These are phyloP conservation scores for Candida awuae DNA, from an alignment of 805 yeast species.

Conservation along the genomic window DNA sequence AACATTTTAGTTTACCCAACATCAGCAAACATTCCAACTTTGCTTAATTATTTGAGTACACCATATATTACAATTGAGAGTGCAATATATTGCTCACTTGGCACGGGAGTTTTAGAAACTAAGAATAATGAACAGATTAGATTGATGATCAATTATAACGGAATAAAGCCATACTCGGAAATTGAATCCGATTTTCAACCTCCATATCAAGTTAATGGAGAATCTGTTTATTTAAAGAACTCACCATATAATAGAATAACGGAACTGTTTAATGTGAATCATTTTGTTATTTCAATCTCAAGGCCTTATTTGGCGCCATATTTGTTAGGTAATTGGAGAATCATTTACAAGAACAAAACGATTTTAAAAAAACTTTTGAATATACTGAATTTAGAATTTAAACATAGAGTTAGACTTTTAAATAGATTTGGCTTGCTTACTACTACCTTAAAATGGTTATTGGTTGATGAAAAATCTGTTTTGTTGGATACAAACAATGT, in stretches of 20 bases:
- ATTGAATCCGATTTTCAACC: conserved; percentile 32
- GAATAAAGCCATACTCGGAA: conserved; percentile 26
- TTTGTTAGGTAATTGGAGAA: conserved; percentile 73
- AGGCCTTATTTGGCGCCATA: conserved; percentile 91
- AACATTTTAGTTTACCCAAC: conserved; percentile 84
- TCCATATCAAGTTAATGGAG: conserved; percentile 28
- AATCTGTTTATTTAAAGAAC: conserved; percentile 11
- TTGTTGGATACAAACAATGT: conserved; percentile 68
- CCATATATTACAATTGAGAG: conserved; percentile 89
- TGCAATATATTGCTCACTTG: conserved; percentile 81
- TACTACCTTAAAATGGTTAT: conserved; percentile 59
- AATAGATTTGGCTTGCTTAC: conserved; percentile 72
- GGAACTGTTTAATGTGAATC: conserved; percentile 91
- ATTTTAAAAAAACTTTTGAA: conserved; percentile 33
- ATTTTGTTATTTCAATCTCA: conserved; percentile 83
- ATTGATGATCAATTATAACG: conserved; percentile 25
- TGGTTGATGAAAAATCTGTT: conserved; percentile 84
- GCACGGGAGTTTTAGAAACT: conserved; percentile 61
- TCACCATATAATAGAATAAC: conserved; percentile 84
- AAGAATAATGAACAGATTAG: conserved; percentile 53
- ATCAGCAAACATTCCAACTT: conserved; percentile 56
- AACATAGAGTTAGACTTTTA: conserved; percentile 74
- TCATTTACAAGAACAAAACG: conserved; percentile 31
- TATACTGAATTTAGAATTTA: conserved; percentile 65
- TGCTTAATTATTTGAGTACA: conserved; percentile 82